Evolutionary conservation across 352 stramenopile genomes (phyloP).

Genomic region (Blastocystis sp.): DNA sequence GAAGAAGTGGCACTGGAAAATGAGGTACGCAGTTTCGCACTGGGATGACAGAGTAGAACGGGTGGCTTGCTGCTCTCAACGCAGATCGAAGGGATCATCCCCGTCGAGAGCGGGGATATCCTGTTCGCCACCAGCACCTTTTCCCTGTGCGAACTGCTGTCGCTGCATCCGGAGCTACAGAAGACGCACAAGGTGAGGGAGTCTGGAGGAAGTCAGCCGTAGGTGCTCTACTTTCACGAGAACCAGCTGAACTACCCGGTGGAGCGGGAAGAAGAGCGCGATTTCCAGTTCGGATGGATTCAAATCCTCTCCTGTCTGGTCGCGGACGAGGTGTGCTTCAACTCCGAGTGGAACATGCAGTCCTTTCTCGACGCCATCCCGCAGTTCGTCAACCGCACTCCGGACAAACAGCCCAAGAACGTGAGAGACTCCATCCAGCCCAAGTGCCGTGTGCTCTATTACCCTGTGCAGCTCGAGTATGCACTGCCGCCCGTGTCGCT

Average conservation of each 20-base stretch:
- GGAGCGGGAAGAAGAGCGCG: slow-evolving; percentile 72
- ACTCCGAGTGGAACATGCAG: slow-evolving; percentile 74
- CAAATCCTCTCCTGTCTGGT: slow-evolving; percentile 75
- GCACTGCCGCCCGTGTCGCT: not conserved
- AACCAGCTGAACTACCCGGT: slow-evolving; percentile 77
- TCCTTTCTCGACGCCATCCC: slow-evolving; percentile 69
- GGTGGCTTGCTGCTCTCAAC: slow-evolving; percentile 72
- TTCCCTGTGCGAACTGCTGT: slow-evolving; percentile 74
- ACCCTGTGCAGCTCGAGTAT: slow-evolving; percentile 71
- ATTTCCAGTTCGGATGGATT: slow-evolving; percentile 76
- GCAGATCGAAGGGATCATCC: slow-evolving; percentile 70
- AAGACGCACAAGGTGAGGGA: slow-evolving; percentile 40
- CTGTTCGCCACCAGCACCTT: slow-evolving; percentile 75
- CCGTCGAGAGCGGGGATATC: slow-evolving; percentile 70
- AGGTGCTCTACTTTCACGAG: slow-evolving; percentile 78
- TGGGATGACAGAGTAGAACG: slow-evolving; percentile 8
- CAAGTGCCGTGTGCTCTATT: slow-evolving; percentile 74
- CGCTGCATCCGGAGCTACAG: slow-evolving; percentile 71
- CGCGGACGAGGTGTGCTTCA: slow-evolving; percentile 75
- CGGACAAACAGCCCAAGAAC: slow-evolving; percentile 71
- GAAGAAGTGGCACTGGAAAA: slow-evolving; percentile 76
- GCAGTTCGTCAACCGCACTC: slow-evolving; percentile 75
- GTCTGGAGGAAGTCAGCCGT: not conserved
- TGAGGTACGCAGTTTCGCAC: slow-evolving; percentile 47
- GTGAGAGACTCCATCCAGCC: slow-evolving; percentile 69